These are phyloP conservation scores for Akebia trifoliata DNA, from an alignment of 164 flowering plant species.

Conservation along the genomic window DNA sequence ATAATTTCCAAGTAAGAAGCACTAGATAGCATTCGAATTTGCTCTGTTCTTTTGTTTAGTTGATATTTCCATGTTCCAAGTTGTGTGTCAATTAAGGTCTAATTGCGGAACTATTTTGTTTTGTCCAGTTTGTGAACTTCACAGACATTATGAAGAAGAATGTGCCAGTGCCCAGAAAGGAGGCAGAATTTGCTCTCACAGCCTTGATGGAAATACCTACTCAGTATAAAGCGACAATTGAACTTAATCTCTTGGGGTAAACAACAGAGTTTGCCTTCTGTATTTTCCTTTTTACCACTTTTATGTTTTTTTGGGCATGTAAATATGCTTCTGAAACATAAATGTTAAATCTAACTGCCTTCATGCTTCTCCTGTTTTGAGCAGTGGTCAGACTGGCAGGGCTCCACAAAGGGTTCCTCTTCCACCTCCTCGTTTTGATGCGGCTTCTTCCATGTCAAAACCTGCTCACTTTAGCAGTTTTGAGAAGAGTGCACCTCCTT, in stretches of 20 bases:
- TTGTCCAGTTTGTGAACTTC: constrained; percentile 77
- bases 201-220: constrained; percentile 90
- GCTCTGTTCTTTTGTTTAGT: neutral
- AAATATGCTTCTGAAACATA: neutral
- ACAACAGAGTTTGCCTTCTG: neutral
- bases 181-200: constrained; percentile 82
- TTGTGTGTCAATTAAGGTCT: neutral
- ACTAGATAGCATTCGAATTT: neutral
- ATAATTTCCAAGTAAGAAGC: constrained; percentile 72
- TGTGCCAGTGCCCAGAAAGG: constrained; percentile 40
- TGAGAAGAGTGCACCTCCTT: constrained; percentile 37
- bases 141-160: constrained; percentile 82
- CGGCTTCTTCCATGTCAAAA: constrained; percentile 30
- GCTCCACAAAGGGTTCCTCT: constrained; percentile 57
- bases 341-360: neutral
- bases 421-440: constrained; percentile 60
- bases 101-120: constrained; percentile 2
- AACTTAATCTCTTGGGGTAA: constrained; percentile 75
- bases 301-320: neutral
- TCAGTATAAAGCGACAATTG: constrained; percentile 83
- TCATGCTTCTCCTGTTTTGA: constrained; percentile 4
- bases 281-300: neutral
- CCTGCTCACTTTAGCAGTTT: constrained; percentile 40
- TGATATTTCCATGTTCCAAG: neutral
- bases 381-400: constrained; percentile 44